Percentiles rank a stretch among this genome's conserved stretches.
phyloP scores from a whole-genome alignment of 177 flowering plant genomes.

The Telopea speciosissima region DNA sequence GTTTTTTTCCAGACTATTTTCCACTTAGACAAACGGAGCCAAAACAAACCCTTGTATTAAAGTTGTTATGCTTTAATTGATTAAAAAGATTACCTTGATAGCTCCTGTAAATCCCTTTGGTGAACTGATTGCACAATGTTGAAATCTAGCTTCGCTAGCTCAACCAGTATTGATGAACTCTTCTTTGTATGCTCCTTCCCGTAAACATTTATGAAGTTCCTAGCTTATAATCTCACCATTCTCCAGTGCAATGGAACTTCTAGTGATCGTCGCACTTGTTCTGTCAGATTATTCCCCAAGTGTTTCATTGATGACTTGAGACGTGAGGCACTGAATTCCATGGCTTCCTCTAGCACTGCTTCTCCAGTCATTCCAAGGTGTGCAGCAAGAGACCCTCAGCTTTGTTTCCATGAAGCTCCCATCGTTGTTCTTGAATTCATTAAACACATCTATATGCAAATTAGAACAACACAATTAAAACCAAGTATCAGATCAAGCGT shows the following conservation, averaged over 20 bases:
- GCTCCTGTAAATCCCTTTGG: too few species aligned
- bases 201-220: conserved; percentile 20
- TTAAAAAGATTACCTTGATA: too few species aligned
- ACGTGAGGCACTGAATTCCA: conserved; percentile 6
- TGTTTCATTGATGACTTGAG: conserved; percentile 6
- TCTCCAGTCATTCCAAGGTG: conserved; percentile 18
- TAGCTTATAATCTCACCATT: conserved; percentile 24
- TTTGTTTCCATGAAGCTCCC: conserved; percentile 21
- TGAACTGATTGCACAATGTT: too few species aligned
- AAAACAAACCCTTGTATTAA: too few species aligned
- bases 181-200: neutral
- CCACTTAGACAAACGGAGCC: too few species aligned
- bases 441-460: too few species aligned
- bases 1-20: too few species aligned
- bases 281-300: conserved; percentile 1
- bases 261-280: conserved; percentile 15
- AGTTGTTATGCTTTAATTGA: too few species aligned
- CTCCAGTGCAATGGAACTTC: conserved; percentile 23
- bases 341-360: conserved; percentile 24
- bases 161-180: conserved; percentile 15
- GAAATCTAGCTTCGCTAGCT: conserved; percentile 30
- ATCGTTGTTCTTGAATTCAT: too few species aligned
- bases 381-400: conserved; percentile 23
- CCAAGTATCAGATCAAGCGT: too few species aligned
- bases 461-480: too few species aligned